Evolutionary conservation across 2,329 filamentous ascomycete genomes (phyloP), one percentile per base, ranked within the genome.

Genomic region (Colletotrichum melonis): DNA sequence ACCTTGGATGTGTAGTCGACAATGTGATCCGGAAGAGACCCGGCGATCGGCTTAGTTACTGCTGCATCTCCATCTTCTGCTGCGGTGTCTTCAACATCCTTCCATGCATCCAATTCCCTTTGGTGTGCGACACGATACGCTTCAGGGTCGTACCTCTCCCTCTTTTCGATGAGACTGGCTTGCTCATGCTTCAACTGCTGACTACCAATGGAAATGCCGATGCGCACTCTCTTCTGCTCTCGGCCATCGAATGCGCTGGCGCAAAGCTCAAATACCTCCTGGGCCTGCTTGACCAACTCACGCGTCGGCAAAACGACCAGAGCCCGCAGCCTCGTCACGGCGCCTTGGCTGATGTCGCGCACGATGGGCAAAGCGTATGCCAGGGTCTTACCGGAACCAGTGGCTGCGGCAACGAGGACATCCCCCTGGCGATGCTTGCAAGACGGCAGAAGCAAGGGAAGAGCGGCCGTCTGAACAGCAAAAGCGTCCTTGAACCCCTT

Each of bases 311-410:
- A 91, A 1, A 99, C 92, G 59, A 99, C 91, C 1, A 99, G 82
- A 0, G 92, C 95, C 52, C 94, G 90, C 9, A 99, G 84, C 68
- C 90, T 89, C 0, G 93, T 93, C 12, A 91, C 87, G 26, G 85
- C 84, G 16, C 89, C 88, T 38, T 89, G 86, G 76, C 92, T 92
- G 62, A 99, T 85, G 63, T 93, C 92, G 58, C 95, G 91, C 4
- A 97, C 89, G 72, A 99, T 91, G 0, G 97, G 97, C 3, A 99
- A 85, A 0, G 96, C 90, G 79, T 99, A 99, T 0, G 96, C 93
- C 19, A 99, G 83, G 0, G 97, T 99, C 81, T 99, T 99, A 69
- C 97, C 97, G 0, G 97, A 98, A 9, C 97, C 97, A 0, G 97
- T 99, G 1, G 96, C 94, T 0, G 97, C 97, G 8, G 95, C 97